Evolutionary conservation across 1,284 basidiomycete genomes (phyloP), one percentile per base, ranked within the genome.

Genomic region (Cryptococcus wingfieldii): DNA sequence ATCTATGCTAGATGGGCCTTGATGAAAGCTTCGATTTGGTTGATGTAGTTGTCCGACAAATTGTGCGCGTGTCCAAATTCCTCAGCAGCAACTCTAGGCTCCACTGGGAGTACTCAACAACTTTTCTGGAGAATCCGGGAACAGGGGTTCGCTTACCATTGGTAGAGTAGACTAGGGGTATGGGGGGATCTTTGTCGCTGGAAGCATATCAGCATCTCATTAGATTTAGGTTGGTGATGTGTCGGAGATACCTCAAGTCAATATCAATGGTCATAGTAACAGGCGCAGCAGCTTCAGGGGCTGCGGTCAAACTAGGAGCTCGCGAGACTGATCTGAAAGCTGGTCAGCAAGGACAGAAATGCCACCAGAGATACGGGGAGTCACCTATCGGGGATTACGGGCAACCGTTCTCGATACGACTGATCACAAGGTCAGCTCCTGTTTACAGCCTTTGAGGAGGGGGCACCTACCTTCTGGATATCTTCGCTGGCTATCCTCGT

Each of bases 21-120:
- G 45, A 68, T 65, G 58, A 71, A 70, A 13, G 62, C 64, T 42
- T 63, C 65, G 38, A 70, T 71, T 51, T 63, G 67, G 27, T 62
- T 54, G 43, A 69, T 54, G 46, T 71, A 71, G 47, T 60, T 61
- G 2, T 62, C 64, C 4, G 68, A 67, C 13, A 70, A 55, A 1
- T 34, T n/a, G 38, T 70, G 64, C 27, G 55, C 41, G 23, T 23
- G 23, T 10, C 64, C 69, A 51, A 71, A 71, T 14, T 50, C 56
- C 47, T 58, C 53, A 4, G 69, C 66, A 0, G 56, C 55, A 14
- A 34, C 41, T 9, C 62, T 57, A 4, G 67, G 63, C 51, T 70
- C 64, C n/a, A 41, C 68, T 71, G 39, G 9, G 8, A 38, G 13
- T 18, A 10, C 31, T 12, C 18, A 37, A 50, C 18, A 54, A 47